phyloP scores from a whole-genome alignment of 495 filamentous ascomycete species.

The Viridothelium virens region DNA sequence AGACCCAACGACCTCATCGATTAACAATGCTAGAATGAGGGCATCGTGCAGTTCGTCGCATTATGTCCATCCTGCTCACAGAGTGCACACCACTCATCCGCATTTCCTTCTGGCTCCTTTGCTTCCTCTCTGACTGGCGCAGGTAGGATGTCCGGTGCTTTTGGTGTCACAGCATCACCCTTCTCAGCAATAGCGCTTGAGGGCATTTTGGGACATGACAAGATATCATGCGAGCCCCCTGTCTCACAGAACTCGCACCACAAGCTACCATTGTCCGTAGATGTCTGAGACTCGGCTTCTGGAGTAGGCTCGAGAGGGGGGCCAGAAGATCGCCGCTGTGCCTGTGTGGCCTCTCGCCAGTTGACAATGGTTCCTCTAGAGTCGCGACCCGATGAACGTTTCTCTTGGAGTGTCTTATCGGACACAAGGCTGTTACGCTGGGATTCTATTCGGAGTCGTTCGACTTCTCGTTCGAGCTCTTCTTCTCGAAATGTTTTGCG shows the following conservation, averaged over 20 bases:
- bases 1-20: not conserved
- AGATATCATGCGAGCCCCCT: constrained; percentile 74
- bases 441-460: constrained; percentile 45
- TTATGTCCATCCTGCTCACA: constrained; percentile 95
- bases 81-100: constrained; percentile 89
- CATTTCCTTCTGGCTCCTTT: constrained; percentile 68
- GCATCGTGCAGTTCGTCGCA: constrained; percentile 66
- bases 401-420: constrained; percentile 31
- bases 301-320: constrained; percentile 48
- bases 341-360: constrained; percentile 33
- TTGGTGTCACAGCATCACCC: constrained; percentile 14
- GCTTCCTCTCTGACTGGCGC: constrained; percentile 32
- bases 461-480: constrained; percentile 81
- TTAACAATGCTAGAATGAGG: not conserved
- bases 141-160: constrained; percentile 19
- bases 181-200: constrained; percentile 2
- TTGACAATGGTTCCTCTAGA: constrained; percentile 50
- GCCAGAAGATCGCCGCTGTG: constrained; percentile 14
- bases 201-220: constrained; percentile 83
- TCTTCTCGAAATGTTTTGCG: constrained; percentile 71
- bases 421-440: constrained; percentile 42
- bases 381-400: constrained; percentile 50
- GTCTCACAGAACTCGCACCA: constrained; percentile 98
- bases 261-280: constrained; percentile 61
- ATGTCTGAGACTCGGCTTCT: constrained; percentile 66